A percentile compares a stretch with the other conserved stretches of the same genome.
Evolutionary conservation across 2,329 filamentous ascomycete species (phyloP).

Genomic region (Fusarium sp.): DNA sequence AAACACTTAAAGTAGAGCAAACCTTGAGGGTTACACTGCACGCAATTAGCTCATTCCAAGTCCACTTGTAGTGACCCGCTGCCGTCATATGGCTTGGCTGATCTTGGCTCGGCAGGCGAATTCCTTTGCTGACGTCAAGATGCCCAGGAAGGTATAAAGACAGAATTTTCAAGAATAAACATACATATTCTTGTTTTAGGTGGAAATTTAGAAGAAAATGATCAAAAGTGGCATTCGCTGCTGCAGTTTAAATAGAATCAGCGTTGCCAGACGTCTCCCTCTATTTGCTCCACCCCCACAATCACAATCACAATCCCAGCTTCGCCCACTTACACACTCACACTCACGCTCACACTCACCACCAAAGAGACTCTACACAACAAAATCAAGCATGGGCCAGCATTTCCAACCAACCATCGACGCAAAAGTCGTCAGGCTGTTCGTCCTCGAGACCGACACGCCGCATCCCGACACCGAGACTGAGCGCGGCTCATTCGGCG

Average conservation of each 20-base stretch:
- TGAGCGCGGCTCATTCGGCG: slow-evolving; percentile 63
- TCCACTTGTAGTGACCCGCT: slow-evolving; percentile 37
- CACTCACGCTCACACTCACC: background rate
- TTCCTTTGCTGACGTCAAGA: slow-evolving; percentile 37
- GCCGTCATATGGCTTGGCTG: slow-evolving; percentile 27
- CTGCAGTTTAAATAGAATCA: slow-evolving; percentile 11
- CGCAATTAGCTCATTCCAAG: background rate
- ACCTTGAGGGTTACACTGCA: background rate
- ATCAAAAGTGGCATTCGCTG: slow-evolving; percentile 17
- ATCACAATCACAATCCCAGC: background rate
- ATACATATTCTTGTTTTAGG: slow-evolving; percentile 3
- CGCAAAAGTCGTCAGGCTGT: slow-evolving; percentile 50
- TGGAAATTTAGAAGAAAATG: slow-evolving; percentile 4
- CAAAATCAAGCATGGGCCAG: slow-evolving; percentile 39
- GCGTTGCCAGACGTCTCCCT: background rate
- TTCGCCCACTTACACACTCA: background rate
- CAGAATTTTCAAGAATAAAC: background rate
- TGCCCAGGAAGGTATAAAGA: background rate
- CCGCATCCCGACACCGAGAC: slow-evolving; percentile 62
- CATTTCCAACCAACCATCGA: slow-evolving; percentile 44
- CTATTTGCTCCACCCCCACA: background rate
- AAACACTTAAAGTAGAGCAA: background rate
- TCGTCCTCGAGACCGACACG: slow-evolving; percentile 69
- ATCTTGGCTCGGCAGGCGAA: background rate
- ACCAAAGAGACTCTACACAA: slow-evolving; percentile 9